A percentile compares a stretch with the other conserved stretches of the same genome.
phyloP scores from a whole-genome alignment of 345 rosid species.

The Boechera stricta region DNA sequence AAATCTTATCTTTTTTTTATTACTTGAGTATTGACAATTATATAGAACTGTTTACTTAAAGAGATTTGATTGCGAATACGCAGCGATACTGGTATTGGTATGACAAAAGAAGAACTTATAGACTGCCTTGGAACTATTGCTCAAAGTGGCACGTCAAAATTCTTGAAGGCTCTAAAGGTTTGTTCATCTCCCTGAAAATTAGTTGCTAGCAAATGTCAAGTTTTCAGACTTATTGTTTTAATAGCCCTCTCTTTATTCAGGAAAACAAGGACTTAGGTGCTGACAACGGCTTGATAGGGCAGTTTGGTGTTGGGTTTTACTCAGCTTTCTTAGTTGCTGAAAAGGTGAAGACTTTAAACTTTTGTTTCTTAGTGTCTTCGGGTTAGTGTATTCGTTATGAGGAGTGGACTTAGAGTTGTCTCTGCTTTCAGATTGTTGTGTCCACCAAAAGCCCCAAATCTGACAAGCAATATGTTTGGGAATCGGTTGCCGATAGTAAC shows the following conservation, averaged over 20 bases:
- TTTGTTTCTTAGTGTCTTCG: not conserved
- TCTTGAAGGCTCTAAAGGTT: constrained; percentile 93
- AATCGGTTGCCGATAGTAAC: constrained; percentile 87
- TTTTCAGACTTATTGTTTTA: not conserved
- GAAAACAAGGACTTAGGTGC: constrained; percentile 91
- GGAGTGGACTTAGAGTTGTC: constrained; percentile 13
- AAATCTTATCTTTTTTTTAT: not conserved
- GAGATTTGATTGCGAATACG: constrained; percentile 35
- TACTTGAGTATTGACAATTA: not conserved
- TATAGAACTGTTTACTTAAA: not conserved
- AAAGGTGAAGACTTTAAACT: constrained; percentile 55
- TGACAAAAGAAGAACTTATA: constrained; percentile 92
- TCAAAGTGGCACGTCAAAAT: constrained; percentile 97
- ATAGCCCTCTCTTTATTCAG: constrained; percentile 43
- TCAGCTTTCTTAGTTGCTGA: constrained; percentile 97
- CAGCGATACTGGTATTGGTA: constrained; percentile 99
- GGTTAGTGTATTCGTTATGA: not conserved
- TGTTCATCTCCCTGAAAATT: not conserved
- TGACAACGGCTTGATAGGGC: constrained; percentile 91
- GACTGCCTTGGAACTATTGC: constrained; percentile 99
- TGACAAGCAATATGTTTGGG: constrained; percentile 97
- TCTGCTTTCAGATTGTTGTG: constrained; percentile 72
- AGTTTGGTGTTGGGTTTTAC: constrained; percentile 99
- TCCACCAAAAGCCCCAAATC: constrained; percentile 96
- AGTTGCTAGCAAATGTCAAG: not conserved